Conservation (phyloP, 768 basidiomycete genomes). For the Lactarius sp. region DNA sequence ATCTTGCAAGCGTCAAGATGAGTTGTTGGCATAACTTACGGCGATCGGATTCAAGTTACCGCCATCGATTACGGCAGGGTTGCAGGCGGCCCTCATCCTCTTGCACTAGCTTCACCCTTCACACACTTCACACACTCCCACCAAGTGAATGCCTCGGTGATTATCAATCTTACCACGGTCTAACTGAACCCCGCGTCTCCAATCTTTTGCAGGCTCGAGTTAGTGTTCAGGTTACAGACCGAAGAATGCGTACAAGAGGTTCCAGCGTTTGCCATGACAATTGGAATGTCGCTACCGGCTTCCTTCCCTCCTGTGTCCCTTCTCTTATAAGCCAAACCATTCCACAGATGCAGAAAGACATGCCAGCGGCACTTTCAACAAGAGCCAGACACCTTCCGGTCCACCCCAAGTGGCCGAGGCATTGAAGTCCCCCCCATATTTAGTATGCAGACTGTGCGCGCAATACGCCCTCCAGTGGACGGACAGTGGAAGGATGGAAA, state of each 20-base stretch:
- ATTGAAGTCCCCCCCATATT: too few species aligned
- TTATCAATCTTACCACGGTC: too few species aligned
- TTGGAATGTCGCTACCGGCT: background rate
- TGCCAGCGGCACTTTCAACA: too few species aligned
- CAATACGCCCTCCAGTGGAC: background rate
- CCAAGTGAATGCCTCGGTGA: background rate
- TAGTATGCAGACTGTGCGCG: too few species aligned
- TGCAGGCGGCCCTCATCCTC: background rate
- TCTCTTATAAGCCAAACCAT: background rate
- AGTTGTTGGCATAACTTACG: background rate
- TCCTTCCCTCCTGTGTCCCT: background rate
- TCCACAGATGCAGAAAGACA: too few species aligned
- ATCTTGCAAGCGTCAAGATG: slow-evolving; percentile 3
- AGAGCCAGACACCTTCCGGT: too few species aligned
- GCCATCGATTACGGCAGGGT: slow-evolving; percentile 1
- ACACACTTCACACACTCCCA: background rate
- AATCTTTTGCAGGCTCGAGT: background rate
- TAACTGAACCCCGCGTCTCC: background rate
- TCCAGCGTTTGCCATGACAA: too few species aligned
- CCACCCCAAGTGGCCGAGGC: too few species aligned
- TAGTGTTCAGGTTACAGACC: background rate
- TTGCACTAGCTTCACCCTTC: background rate
- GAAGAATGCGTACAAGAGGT: background rate
- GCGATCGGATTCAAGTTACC: background rate
- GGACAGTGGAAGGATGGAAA: too few species aligned